Evolutionary conservation across 805 yeast genomes (phyloP).

Genomic region (Saturnispora bothae): DNA sequence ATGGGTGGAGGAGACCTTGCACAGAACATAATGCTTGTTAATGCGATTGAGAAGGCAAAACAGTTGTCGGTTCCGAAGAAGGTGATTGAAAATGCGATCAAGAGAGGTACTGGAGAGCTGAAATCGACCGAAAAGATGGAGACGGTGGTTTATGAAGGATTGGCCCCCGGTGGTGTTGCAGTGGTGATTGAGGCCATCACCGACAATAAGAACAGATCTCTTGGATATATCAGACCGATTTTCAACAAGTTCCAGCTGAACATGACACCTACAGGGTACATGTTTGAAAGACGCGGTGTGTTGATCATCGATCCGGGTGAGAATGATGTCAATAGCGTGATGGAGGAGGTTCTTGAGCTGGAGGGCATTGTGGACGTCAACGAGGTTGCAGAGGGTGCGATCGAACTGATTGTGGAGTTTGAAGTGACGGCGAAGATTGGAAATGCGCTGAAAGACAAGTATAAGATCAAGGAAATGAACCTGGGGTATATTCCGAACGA

Average conservation of each 20-base stretch:
- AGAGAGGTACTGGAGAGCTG: constrained; percentile 68
- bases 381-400: constrained; percentile 19
- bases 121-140: constrained; percentile 36
- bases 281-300: constrained; percentile 73
- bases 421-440: constrained; percentile 53
- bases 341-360: constrained; percentile 66
- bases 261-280: constrained; percentile 65
- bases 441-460: constrained; percentile 42
- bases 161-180: constrained; percentile 90
- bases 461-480: constrained; percentile 59
- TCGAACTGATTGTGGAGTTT: constrained; percentile 54
- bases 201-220: constrained; percentile 77
- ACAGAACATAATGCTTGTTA: constrained; percentile 49
- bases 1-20: constrained; percentile 58
- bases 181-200: constrained; percentile 79
- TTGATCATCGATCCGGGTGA: constrained; percentile 39
- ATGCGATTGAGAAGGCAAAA: constrained; percentile 70
- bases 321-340: constrained; percentile 44
- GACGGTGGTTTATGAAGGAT: constrained; percentile 67
- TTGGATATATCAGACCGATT: constrained; percentile 63
- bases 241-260: constrained; percentile 55
- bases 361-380: constrained; percentile 64
- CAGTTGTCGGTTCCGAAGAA: constrained; percentile 70
- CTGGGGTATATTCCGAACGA: constrained; percentile 55
- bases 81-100: constrained; percentile 79